Percentiles rank a stretch among this genome's conserved stretches.
phyloP scores from a whole-genome alignment of 768 basidiomycete genomes.

The Mycena rosella region DNA sequence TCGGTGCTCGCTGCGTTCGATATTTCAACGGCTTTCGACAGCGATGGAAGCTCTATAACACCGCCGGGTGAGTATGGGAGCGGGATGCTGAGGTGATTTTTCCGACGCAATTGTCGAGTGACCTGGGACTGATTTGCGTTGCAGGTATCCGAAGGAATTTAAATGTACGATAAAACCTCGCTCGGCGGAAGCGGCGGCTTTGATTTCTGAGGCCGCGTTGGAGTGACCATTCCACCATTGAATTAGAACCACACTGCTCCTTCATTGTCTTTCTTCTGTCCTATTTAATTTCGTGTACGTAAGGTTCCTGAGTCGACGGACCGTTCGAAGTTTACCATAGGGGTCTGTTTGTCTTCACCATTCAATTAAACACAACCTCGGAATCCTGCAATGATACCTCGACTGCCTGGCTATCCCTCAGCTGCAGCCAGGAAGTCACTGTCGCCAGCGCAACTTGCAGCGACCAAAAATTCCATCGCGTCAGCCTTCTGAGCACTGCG shows the following conservation, averaged over 20 bases:
- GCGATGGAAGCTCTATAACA: conserved; percentile 16
- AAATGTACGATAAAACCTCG: conserved; percentile 30
- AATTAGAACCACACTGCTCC: no score
- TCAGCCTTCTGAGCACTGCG: conserved; percentile 62
- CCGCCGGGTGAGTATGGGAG: conserved; percentile 29
- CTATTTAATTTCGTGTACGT: no score
- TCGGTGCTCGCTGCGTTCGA: conserved; percentile 45
- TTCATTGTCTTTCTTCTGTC: no score
- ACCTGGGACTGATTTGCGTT: background rate
- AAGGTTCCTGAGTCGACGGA: no score
- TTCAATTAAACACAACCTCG: no score
- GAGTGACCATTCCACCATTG: background rate
- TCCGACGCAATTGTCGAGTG: background rate
- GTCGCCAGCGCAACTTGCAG: conserved; percentile 64
- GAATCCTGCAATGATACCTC: conserved; percentile 31
- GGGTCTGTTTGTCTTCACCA: no score
- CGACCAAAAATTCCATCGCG: conserved; percentile 57
- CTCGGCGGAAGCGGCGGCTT: background rate
- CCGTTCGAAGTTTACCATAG: no score
- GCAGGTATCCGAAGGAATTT: conserved; percentile 31
- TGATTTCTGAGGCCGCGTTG: conserved; percentile 15
- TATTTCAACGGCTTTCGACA: conserved; percentile 33
- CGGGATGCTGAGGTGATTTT: conserved; percentile 26
- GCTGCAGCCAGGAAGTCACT: conserved; percentile 59
- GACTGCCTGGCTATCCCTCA: conserved; percentile 70